Evolutionary conservation across 2,329 filamentous ascomycete species (phyloP).

Genomic region (Tetracladium maxilliforme): DNA sequence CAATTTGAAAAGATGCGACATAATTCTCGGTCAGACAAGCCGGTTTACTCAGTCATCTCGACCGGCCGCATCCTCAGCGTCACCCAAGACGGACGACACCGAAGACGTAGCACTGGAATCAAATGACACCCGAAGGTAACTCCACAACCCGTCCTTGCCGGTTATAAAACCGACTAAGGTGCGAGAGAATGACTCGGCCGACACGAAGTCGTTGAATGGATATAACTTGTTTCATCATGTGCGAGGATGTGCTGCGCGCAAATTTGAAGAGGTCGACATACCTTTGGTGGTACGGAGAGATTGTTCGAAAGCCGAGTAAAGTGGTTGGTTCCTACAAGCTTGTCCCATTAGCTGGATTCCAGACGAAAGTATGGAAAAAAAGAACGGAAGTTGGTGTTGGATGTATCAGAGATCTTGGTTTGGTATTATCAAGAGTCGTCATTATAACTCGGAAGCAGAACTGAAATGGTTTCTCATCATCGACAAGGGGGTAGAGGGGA

Average conservation of each 20-base stretch:
- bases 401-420: no score
- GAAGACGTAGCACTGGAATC: slow-evolving; percentile 39
- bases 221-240: slow-evolving; percentile 54
- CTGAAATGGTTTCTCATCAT: slow-evolving; percentile 54
- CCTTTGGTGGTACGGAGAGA: no score
- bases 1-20: slow-evolving; percentile 2
- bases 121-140: slow-evolving; percentile 43
- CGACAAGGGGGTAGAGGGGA: slow-evolving; percentile 13
- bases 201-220: slow-evolving; percentile 61
- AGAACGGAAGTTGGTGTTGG: no score
- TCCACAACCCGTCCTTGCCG: slow-evolving; percentile 63
- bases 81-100: slow-evolving; percentile 45
- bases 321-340: no score
- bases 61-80: slow-evolving; percentile 34
- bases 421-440: no score
- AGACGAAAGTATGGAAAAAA: no score
- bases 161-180: slow-evolving; percentile 39
- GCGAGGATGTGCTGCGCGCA: slow-evolving; percentile 4
- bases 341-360: no score
- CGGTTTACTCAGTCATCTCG: slow-evolving; percentile 52
- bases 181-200: slow-evolving; percentile 59
- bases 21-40: slow-evolving; percentile 43
- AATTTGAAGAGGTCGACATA: no score
- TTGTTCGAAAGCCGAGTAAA: no score
- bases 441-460: slow-evolving; percentile 78